A percentile compares a stretch with the other conserved stretches of the same genome.
Evolutionary conservation across 2,329 filamentous ascomycete genomes (phyloP).

Genomic region (Chaetoscypha palmicola): DNA sequence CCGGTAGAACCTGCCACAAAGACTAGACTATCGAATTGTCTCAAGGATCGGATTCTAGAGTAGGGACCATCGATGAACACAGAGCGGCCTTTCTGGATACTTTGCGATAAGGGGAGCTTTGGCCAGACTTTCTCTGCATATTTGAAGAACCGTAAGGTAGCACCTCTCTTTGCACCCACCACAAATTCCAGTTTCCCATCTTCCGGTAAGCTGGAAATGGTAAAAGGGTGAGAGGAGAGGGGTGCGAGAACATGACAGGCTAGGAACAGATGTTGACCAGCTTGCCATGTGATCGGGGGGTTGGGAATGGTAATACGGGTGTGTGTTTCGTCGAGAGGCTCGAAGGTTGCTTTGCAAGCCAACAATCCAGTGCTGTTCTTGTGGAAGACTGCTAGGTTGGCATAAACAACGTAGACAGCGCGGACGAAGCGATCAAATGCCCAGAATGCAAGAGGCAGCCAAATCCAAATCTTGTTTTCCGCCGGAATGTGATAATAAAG

Average conservation of each 20-base stretch:
- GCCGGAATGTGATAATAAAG: constrained; percentile 42
- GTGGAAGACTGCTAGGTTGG: constrained; percentile 38
- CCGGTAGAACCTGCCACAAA: constrained; percentile 55
- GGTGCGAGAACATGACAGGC: constrained; percentile 49
- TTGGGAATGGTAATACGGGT: constrained; percentile 50
- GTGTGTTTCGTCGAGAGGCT: constrained; percentile 45
- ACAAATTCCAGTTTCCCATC: constrained; percentile 51
- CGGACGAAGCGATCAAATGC: constrained; percentile 38
- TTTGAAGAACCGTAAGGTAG: constrained; percentile 43
- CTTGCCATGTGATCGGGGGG: constrained; percentile 49
- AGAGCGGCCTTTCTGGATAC: constrained; percentile 24
- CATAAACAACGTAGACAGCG: constrained; percentile 31
- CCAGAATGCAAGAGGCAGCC: constrained; percentile 40
- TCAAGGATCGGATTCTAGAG: constrained; percentile 42
- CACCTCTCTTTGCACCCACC: constrained; percentile 46
- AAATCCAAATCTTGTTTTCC: constrained; percentile 38
- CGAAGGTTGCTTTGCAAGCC: constrained; percentile 38
- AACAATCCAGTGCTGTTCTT: constrained; percentile 27
- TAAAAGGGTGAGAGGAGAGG: constrained; percentile 58
- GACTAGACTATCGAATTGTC: constrained; percentile 54
- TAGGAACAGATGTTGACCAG: constrained; percentile 58
- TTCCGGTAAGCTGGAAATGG: constrained; percentile 48
- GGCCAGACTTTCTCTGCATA: constrained; percentile 39
- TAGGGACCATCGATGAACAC: constrained; percentile 50
- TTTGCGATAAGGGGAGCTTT: constrained; percentile 18